These are phyloP conservation scores for Suillus ampliporus DNA, from an alignment of 768 basidiomycete genomes.

Conservation along the genomic window DNA sequence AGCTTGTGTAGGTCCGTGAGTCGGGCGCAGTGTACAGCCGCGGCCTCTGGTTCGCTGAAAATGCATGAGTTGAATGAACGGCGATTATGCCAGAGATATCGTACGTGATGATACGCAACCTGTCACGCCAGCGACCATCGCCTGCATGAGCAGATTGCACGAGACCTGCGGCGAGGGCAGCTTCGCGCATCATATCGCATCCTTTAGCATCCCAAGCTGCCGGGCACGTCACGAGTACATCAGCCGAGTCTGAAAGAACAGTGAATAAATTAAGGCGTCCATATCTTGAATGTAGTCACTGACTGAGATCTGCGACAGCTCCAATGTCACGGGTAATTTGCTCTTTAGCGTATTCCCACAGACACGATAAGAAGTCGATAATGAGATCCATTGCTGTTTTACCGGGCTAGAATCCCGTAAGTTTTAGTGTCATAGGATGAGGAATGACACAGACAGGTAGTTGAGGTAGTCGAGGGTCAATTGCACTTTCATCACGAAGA, in stretches of 20 bases:
- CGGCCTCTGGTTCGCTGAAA: slow-evolving; percentile 74
- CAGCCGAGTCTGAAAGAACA: slow-evolving; percentile 65
- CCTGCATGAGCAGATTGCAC: slow-evolving; percentile 74
- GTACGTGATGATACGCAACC: slow-evolving; percentile 81
- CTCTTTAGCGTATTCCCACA: slow-evolving; percentile 88
- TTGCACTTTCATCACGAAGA: slow-evolving; percentile 68
- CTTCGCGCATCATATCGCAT: slow-evolving; percentile 84
- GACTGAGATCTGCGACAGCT: slow-evolving; percentile 84
- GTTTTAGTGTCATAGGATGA: slow-evolving; percentile 12
- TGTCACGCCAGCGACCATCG: slow-evolving; percentile 79
- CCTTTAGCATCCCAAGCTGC: slow-evolving; percentile 91
- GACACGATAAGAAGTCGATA: slow-evolving; percentile 78
- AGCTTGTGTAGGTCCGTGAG: slow-evolving; percentile 82
- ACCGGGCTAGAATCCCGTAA: slow-evolving; percentile 54
- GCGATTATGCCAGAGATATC: slow-evolving; percentile 18
- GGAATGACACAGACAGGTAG: slow-evolving; percentile 58
- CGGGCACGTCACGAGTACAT: slow-evolving; percentile 87
- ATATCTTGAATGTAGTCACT: slow-evolving; percentile 27
- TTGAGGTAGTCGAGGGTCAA: slow-evolving; percentile 80
- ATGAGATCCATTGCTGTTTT: slow-evolving; percentile 82
- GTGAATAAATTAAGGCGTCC: slow-evolving; percentile 5
- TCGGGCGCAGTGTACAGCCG: slow-evolving; percentile 89
- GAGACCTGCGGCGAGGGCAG: slow-evolving; percentile 80
- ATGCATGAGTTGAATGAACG: slow-evolving; percentile 14
- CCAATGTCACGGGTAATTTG: slow-evolving; percentile 89